Evolutionary conservation across 2,329 filamentous ascomycete species (phyloP), one percentile per base, ranked within the genome.

Genomic region (Sodiomyces alkalinus): DNA sequence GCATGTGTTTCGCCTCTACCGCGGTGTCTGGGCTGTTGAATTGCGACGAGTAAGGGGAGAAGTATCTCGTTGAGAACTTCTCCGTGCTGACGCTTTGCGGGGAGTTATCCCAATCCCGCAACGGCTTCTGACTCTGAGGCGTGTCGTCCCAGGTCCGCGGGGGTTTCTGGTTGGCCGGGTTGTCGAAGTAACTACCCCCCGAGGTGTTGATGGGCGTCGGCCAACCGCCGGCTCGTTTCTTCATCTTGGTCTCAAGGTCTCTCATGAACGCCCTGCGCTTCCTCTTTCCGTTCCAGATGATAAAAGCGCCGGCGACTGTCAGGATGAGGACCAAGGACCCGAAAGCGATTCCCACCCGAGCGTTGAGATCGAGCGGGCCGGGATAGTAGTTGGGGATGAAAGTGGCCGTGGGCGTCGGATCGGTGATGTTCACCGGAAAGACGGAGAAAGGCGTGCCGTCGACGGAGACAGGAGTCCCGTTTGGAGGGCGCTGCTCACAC

Each of bases 11-110:
- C 2, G 39, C 43, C 19, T 61, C 59, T 1, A 47, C 48, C 0
- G 51, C 60, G 29, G 55, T 65, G 33, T 68, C 55, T 1, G 70
- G 70, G 40, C 67, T 73, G 45, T 55, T 68, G 48, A 62, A 74
- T 33, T 70, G 64, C 22, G 67, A 71, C 13, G 55, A 58, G 41
- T 74, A 75, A 0, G 71, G 70, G 4, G 67, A 72, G 37, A 71
- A 61, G 47, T 73, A 69, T 6, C 54, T 58, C 1, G 54, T 49
- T 36, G 53, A 57, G 0, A 40, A 34, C 33, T 48, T 49, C 25
- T 60, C 55, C 2, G 54, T 53, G 23, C 43, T 44, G 3, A 51
- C 53, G 25, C 58, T 65, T 32, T 60, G 38, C 0, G 58, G 69
- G 16, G 60, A 69, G 36, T 67, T 62, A 15, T 63, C 60, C 65